Evolutionary conservation across 345 rosid genomes (phyloP).

Genomic region (Carallia pectinifolia): DNA sequence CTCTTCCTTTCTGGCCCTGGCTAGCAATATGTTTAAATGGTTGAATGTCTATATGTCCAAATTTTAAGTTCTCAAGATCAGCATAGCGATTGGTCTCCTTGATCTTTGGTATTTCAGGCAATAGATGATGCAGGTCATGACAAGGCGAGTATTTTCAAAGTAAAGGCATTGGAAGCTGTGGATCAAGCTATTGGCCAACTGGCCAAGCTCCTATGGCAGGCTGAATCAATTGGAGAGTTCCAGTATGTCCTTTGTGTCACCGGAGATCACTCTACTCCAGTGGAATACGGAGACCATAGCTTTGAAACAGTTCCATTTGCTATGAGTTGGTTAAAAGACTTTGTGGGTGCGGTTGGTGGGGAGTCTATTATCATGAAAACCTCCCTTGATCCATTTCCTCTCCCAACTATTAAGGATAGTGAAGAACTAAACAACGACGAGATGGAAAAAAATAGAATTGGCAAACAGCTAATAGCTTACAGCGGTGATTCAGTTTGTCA

Average conservation of each 20-base stretch:
- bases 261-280: conserved; percentile 95
- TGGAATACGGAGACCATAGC: conserved; percentile 96
- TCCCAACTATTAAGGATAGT: conserved; percentile 50
- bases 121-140: conserved; percentile 98
- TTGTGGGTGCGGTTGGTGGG: conserved; percentile 72
- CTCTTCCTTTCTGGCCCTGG: neutral
- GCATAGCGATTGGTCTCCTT: neutral
- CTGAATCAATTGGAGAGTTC: conserved; percentile 55
- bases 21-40: neutral
- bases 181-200: conserved; percentile 79
- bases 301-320: conserved; percentile 89
- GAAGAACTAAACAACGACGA: conserved; percentile 39
- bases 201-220: conserved; percentile 83
- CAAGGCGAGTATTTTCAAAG: conserved; percentile 82
- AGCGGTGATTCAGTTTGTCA: conserved; percentile 75
- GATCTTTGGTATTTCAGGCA: conserved; percentile 49
- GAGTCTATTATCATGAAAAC: conserved; percentile 49
- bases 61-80: neutral
- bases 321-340: conserved; percentile 66
- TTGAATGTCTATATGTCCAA: neutral
- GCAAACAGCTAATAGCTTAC: conserved; percentile 31
- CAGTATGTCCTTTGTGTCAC: conserved; percentile 76
- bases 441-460: conserved; percentile 13
- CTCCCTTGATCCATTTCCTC: conserved; percentile 81
- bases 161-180: conserved; percentile 77